Base-by-base conservation (phyloP, 129 eudicot genomes). In the Ambrosia artemisiifolia region DNA sequence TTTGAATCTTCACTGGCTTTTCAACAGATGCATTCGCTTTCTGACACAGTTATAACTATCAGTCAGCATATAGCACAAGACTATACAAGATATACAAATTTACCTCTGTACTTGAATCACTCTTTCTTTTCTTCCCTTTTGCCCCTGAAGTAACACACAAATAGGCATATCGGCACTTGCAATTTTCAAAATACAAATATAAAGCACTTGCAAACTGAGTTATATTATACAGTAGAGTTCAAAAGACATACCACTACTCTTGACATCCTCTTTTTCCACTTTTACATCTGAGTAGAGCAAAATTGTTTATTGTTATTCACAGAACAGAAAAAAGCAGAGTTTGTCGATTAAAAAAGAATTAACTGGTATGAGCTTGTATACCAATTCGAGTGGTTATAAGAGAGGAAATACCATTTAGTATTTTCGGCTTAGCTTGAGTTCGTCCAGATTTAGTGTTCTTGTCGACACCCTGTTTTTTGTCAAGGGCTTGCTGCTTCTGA, bases 71-170 rank as follows among this genome's bases (percentile, higher is more conserved):
- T 16, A 69, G 50, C 63, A 51, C 10, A 69, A 11, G 11, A 32
- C 8, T 7, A 53, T 10, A 71, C 30, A 4, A 36, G 20, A 44
- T 43, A 68, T 36, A 4, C 38, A 36, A 53, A 38, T 6, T 64
- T 42, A 89, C 98, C 98, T 94, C 98, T 47, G 78, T 48, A 47
- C 84, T 85, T 2, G 87, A 82, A n/a, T 90, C 96, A 80, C 81
- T 73, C 89, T 94, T 94, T 49, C 96, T 92, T 80, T 90, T 94
- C 82, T 94, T 94, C 79, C 96, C 98, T 81, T 88, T 94, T 38
- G 81, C 79, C 61, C 77, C 98, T 94, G 81, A 84, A 79, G 63
- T 17, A 71, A 48, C 44, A 65, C 67, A 3, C 34, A 61, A 16
- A n/a, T n/a, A n/a, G n/a, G n/a, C n/a, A n/a, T n/a, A n/a, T n/a